Percentiles rank a stretch among this genome's conserved stretches.
Evolutionary conservation across 306 rosid species (phyloP).

Genomic region (Echinosophora koreensis): DNA sequence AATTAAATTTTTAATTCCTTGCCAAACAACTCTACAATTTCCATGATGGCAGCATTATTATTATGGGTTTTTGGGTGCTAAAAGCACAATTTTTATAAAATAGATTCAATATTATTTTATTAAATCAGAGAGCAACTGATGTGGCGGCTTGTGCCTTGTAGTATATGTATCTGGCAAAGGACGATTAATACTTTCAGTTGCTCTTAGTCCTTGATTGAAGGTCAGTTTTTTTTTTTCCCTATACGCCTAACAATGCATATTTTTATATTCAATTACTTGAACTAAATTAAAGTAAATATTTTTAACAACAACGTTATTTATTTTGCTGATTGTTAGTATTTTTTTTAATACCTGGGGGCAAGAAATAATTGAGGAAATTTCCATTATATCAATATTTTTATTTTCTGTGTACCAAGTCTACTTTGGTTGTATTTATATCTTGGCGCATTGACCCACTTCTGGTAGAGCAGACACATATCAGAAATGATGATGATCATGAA

Average conservation of each 20-base stretch:
- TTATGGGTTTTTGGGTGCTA: constrained; percentile 5
- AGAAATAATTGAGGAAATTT: constrained; percentile 75
- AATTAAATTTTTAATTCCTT: neutral
- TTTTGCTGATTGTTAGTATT: neutral
- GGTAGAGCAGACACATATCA: constrained; percentile 45
- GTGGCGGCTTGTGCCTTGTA: constrained; percentile 77
- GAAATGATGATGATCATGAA: constrained; percentile 57
- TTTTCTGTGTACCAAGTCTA: constrained; percentile 56
- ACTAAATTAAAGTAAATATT: neutral
- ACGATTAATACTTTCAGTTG: constrained; percentile 58
- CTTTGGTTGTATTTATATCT: constrained; percentile 77
- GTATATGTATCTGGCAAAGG: constrained; percentile 56
- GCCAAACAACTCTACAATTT: constrained; percentile 4
- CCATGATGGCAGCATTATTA: constrained; percentile 30
- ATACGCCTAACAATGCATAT: neutral
- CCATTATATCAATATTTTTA: constrained; percentile 31
- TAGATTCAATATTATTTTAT: constrained; percentile 33
- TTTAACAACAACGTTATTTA: neutral
- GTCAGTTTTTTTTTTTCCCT: constrained; percentile 15
- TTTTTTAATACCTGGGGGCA: constrained; percentile 41
- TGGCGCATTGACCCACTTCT: constrained; percentile 79
- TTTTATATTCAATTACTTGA: constrained; percentile 20
- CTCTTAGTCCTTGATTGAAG: constrained; percentile 39
- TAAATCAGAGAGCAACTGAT: constrained; percentile 45
- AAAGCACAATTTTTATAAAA: constrained; percentile 14